Conservation (phyloP, 2,329 filamentous ascomycete species). For the Ustulina deusta region DNA sequence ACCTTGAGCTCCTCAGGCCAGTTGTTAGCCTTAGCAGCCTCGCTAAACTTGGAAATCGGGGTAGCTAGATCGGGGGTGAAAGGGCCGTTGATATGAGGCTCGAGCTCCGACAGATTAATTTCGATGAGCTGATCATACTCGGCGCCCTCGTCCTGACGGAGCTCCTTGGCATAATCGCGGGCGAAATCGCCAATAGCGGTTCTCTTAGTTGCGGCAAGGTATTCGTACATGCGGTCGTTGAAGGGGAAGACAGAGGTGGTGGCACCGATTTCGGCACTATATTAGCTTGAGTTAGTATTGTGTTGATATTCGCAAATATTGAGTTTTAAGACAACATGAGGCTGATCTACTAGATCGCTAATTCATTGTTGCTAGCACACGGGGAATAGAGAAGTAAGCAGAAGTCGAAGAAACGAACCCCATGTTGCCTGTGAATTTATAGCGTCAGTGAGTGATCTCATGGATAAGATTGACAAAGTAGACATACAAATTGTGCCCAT, state of each 20-base stretch:
- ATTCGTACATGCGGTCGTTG: slow-evolving; percentile 98
- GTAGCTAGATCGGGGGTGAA: slow-evolving; percentile 99
- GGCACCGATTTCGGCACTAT: slow-evolving; percentile 77
- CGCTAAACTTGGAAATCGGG: slow-evolving; percentile 96
- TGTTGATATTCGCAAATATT: slow-evolving; percentile 10
- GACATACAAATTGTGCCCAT: slow-evolving; percentile 78
- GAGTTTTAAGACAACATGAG: neutral
- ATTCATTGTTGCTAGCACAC: neutral
- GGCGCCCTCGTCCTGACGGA: slow-evolving; percentile 87
- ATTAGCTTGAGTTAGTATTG: slow-evolving; percentile 38
- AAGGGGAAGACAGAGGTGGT: slow-evolving; percentile 97
- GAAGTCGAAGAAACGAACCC: slow-evolving; percentile 43
- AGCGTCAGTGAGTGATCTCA: slow-evolving; percentile 18
- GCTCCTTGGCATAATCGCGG: slow-evolving; percentile 83
- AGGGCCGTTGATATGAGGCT: slow-evolving; percentile 98
- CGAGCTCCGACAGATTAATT: slow-evolving; percentile 93
- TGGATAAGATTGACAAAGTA: neutral
- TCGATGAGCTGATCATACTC: slow-evolving; percentile 97
- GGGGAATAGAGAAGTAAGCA: neutral
- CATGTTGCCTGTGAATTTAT: slow-evolving; percentile 63
- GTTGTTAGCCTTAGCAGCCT: slow-evolving; percentile 91
- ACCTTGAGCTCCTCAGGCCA: slow-evolving; percentile 98
- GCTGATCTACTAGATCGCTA: neutral
- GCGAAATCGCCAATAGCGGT: slow-evolving; percentile 91
- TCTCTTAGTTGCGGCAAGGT: slow-evolving; percentile 91